Evolutionary conservation across 441 rosid species (phyloP).

Genomic region (Gossypium schwendimanii): DNA sequence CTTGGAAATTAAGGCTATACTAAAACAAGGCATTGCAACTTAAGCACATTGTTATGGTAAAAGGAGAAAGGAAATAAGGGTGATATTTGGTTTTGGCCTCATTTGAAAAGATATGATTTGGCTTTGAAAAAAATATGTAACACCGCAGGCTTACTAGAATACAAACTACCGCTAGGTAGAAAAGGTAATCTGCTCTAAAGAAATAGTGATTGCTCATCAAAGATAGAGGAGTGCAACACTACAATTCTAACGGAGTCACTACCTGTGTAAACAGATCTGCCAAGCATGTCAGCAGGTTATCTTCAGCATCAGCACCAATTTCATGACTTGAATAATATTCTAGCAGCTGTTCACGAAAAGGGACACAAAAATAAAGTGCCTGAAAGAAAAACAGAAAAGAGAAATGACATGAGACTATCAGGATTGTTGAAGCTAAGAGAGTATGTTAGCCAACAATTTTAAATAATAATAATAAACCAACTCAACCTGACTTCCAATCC

Average conservation of each 20-base stretch:
- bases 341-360: constrained; percentile 93
- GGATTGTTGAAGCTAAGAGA: not conserved
- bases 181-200: not conserved
- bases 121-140: not conserved
- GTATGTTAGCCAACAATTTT: not conserved
- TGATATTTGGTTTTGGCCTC: not conserved
- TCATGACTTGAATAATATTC: constrained; percentile 75
- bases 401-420: not conserved
- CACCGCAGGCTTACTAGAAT: not conserved
- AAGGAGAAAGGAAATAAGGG: not conserved
- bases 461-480: not conserved
- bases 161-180: not conserved
- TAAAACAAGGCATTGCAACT: not conserved
- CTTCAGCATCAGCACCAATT: constrained; percentile 69
- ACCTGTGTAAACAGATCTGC: constrained; percentile 97
- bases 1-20: not conserved
- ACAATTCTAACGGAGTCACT: not conserved
- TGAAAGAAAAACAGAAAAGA: not conserved
- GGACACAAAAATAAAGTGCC: constrained; percentile 87
- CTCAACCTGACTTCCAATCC: not conserved
- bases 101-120: not conserved
- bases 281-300: constrained; percentile 90
- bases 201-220: not conserved
- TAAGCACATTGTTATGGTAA: not conserved
- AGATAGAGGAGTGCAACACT: not conserved